Evolutionary conservation across 441 rosid species (phyloP), one percentile per base, ranked within the genome.

Genomic region (Corymbia calophylla): DNA sequence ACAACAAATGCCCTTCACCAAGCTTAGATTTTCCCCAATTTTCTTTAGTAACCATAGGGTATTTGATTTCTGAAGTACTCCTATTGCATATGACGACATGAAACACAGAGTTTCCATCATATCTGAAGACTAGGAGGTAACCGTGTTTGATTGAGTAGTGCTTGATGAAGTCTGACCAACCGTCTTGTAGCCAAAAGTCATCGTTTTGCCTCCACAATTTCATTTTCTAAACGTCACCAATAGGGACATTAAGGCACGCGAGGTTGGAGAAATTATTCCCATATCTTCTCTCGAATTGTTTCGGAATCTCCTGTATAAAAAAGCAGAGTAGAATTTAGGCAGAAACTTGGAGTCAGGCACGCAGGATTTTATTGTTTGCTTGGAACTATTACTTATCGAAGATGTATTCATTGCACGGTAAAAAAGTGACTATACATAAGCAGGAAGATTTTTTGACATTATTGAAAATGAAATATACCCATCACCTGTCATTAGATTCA

Each of bases 131-230:
- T 32, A 91, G 29, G 11, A 91, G 89, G 53, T 80, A 27, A 21
- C 91, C 93, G 29, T 39, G 31, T 16, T 55, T 6, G 8, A 92
- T 18, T 15, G 54, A 81, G 39, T 88, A 91, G 87, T 86, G 87
- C 16, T 88, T 58, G 16, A 87, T 90, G 39, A 93, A 93, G 39
- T 92, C 92, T 49, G 60, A 21, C 94, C 93, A 92, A 47, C 93
- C 93, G 8, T 93, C 89, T 49, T 91, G 92, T 88, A 93, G 70
- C 89, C 88, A 62, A 29, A 90, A 31, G 29, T 17, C 89, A 29
- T 73, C 87, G 23, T 89, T 90, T 53, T 81, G 47, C 44, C 86
- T 68, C 62, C 47, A 27, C 44, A 93, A 49, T 68, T 88, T 90
- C 7, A 93, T 88, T 80, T 88, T 21, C 93, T 92, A 92, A 13